Percentiles rank a stretch among this genome's conserved stretches.
phyloP scores from a whole-genome alignment of 257 asterid species.

The Solanum neorickii region DNA sequence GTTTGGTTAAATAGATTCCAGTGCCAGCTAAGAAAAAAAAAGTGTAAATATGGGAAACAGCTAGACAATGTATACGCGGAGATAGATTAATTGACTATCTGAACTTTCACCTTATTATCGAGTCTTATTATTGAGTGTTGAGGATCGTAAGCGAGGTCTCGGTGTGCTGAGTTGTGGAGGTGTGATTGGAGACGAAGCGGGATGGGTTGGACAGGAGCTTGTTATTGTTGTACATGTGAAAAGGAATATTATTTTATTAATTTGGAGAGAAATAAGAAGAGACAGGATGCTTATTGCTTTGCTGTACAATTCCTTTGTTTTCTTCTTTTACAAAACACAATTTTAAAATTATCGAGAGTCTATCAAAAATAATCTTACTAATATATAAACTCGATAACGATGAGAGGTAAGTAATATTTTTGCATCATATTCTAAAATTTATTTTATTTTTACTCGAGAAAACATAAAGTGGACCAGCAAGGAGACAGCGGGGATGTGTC shows the following conservation, averaged over 20 bases:
- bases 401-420: too few relatives aligned
- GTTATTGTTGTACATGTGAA: slow-evolving; percentile 10
- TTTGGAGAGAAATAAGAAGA: not conserved
- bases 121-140: not conserved
- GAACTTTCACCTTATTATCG: not conserved
- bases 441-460: not conserved
- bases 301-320: not conserved
- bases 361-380: too few relatives aligned
- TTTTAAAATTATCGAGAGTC: not conserved
- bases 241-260: not conserved
- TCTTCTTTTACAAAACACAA: not conserved
- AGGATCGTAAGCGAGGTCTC: not conserved
- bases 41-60: slow-evolving; percentile 37
- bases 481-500: slow-evolving; percentile 36
- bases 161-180: slow-evolving; percentile 6
- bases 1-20: not conserved
- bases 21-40: not conserved
- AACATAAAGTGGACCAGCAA: not conserved
- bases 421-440: not conserved
- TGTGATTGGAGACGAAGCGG: not conserved
- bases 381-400: too few relatives aligned
- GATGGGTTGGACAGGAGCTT: not conserved
- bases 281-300: slow-evolving; percentile 1
- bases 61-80: not conserved
- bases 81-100: not conserved